Evolutionary conservation across 192 early-diverging fungal species (phyloP), one percentile per base, ranked within the genome.

Genomic region (Kickxella alabastrina): DNA sequence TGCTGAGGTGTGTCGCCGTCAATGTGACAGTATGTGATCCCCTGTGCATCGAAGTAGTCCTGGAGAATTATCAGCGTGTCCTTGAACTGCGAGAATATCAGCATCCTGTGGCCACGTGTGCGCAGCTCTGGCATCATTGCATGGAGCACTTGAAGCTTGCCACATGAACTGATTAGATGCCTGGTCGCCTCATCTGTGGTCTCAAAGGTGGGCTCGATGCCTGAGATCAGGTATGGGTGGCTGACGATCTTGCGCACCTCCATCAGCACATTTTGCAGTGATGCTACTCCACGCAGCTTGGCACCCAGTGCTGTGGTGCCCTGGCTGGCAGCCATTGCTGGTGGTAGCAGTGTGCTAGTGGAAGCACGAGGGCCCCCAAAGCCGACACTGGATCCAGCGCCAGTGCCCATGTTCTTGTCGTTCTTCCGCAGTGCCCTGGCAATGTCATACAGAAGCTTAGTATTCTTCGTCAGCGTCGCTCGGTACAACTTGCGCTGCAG

Each of bases 1-100:
- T 85, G 83, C 6, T 86, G 79, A 0, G 78, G 77, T 32, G 89
- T 88, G 27, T 87, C 87, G 2, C 97, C 95, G 54, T 99, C 97
- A 40, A 99, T 66, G 28, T 94, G 82, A 62, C 89, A 88, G 57
- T 85, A 90, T 14, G 76, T 77, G 39, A 89, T 83, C 13, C 85
- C 83, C 14, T 89, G 80, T 8, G 87, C 77, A 1, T 60, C 56
- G 52, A 99, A 48, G 67, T 97, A 97, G 38, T 98, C 95, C 3
- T 87, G 82, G 29, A 99, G 59, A 50, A 96, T 92, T 48, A 89
- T 85, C 39, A 99, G 78, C 85, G 95, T 85, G 40, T 81, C 80
- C 49, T 95, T 92, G 85, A 97, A 87, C 65, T 99, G 97, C 4
- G 92, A 90, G 61, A 98, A 99, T 50, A 99, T 87, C 45, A 99